Evolutionary conservation across 768 basidiomycete species (phyloP), one percentile per base, ranked within the genome.

Genomic region (Amanita inopinata): DNA sequence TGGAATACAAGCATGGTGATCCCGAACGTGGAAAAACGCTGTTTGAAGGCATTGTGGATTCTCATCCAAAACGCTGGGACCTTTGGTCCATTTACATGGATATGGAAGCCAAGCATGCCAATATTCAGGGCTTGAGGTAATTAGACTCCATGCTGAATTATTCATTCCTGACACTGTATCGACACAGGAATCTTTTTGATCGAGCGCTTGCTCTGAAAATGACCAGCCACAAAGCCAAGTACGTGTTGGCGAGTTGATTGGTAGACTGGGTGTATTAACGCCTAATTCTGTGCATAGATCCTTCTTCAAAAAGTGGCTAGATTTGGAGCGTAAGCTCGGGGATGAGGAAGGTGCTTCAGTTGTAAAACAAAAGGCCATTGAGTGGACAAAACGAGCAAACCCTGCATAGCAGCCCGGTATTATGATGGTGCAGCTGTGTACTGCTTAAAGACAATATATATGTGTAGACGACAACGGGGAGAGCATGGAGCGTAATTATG

Each of bases 251-350:
- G 24, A 51, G 28, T 32, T 27, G 28, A 39, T 22, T 37, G 43
- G 33, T 27, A 37, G 23, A 3, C 20, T 47, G 27, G 53, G 41
- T 41, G 34, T 25, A 34, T 35, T 52, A 23, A 41, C 50, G 8
- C 51, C 51, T 46, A 38, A 19, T 42, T 17, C 33, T 44, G 24
- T 28, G 27, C 45, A 17, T 45, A 92, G 89, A 63, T 77, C 82
- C 20, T 83, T 97, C 62, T 98, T 99, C 76, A 99, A 99, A 64
- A 97, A 97, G 61, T 96, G 93, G 89, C 69, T 98, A 23, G 81
- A 81, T 46, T 62, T 96, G 28, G 96, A 98, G 60, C 78, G 76
- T 51, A 74, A 78, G 51, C 63, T 92, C 46, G 96, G 94, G 3
- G 88, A 96, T 52, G 88, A 85, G 46, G 80, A 82, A 32, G 91